Evolutionary conservation across 495 filamentous ascomycete genomes (phyloP).

Genomic region (Neurospora sp.): DNA sequence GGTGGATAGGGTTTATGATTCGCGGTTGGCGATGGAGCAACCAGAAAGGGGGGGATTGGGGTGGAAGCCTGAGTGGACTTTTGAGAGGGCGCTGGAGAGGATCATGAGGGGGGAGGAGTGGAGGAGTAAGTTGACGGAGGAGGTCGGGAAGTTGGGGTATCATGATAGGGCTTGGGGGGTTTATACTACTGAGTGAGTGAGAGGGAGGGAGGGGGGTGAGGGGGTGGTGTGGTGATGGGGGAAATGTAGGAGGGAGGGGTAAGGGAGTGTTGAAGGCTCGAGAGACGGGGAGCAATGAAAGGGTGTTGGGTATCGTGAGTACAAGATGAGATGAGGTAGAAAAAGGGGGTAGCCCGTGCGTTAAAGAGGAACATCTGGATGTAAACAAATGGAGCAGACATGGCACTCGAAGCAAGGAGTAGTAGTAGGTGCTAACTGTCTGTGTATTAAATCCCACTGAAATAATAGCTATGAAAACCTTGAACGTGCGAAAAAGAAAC

Average conservation of each 20-base stretch:
- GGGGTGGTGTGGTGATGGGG: too few species aligned
- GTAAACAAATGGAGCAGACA: neutral
- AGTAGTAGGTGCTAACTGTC: neutral
- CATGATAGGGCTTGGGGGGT: conserved; percentile 17
- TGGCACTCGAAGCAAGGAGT: neutral
- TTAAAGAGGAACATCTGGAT: neutral
- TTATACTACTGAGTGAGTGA: conserved; percentile 12
- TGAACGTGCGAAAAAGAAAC: neutral
- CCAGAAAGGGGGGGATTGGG: conserved; percentile 1
- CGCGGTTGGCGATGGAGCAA: conserved; percentile 4
- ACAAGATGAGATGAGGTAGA: neutral
- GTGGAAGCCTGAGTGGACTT: conserved; percentile 20
- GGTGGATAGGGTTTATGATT: conserved; percentile 24
- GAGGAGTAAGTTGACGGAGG: conserved; percentile 15
- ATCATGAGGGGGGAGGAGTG: conserved; percentile 15
- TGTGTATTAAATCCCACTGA: neutral
- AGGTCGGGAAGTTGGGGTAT: conserved; percentile 21
- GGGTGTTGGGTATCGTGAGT: neutral
- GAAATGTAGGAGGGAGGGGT: too few species aligned
- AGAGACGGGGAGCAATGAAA: neutral
- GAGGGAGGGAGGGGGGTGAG: neutral
- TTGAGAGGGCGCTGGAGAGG: conserved; percentile 12
- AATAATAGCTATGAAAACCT: neutral
- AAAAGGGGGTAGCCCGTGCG: neutral
- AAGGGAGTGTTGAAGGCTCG: neutral